Percentiles rank a stretch among this genome's conserved stretches.
phyloP scores from a whole-genome alignment of 768 basidiomycete genomes.

The Leccinum olivaceopallidum region DNA sequence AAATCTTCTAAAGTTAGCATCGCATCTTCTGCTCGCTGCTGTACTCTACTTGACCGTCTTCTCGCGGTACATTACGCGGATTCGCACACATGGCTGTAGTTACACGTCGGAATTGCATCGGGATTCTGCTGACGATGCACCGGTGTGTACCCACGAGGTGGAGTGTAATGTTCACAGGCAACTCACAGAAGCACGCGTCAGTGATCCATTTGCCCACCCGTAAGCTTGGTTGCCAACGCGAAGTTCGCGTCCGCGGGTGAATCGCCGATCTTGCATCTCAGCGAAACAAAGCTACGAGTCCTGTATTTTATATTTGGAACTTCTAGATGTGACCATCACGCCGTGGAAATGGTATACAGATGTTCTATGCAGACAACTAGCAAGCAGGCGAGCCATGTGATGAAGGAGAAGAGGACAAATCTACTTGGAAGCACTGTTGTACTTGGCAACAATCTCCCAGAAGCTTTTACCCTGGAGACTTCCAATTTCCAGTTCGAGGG shows the following conservation, averaged over 20 bases:
- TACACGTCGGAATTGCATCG: neutral
- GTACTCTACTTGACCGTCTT: neutral
- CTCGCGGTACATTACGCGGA: neutral
- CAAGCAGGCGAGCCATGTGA: neutral
- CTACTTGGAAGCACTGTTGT: constrained; percentile 24
- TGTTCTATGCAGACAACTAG: neutral
- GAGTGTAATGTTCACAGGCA: neutral
- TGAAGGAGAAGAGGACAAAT: neutral
- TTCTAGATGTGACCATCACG: neutral
- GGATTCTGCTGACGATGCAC: neutral
- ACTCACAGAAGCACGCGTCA: neutral
- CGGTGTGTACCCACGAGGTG: neutral
- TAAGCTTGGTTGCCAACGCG: neutral
- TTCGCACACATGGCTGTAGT: neutral
- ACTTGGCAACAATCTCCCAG: constrained; percentile 47
- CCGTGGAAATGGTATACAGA: neutral
- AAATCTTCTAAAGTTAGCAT: neutral
- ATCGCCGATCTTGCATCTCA: neutral
- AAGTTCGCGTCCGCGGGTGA: neutral
- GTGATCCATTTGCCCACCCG: neutral
- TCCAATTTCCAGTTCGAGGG: constrained; percentile 59
- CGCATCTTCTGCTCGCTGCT: neutral
- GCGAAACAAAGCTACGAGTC: neutral
- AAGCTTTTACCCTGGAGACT: constrained; percentile 57
- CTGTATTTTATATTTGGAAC: neutral